Evolutionary conservation across 2,329 filamentous ascomycete species (phyloP).

Genomic region (Pezicula radicicola): DNA sequence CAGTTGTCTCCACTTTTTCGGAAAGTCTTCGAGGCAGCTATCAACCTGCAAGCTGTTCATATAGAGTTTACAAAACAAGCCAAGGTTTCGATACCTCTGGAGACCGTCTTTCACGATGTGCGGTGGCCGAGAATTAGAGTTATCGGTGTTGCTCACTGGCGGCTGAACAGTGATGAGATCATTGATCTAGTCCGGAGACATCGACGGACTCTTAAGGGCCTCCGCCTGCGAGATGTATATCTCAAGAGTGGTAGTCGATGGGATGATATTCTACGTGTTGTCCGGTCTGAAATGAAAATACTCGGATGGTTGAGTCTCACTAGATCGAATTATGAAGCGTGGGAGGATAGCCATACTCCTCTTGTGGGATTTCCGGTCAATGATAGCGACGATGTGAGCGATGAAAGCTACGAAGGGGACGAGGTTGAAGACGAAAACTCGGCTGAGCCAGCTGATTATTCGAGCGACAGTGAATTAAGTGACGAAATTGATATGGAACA

Average conservation of each 20-base stretch:
- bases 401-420: constrained; percentile 30
- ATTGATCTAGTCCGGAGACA: constrained; percentile 54
- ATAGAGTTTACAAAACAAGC: constrained; percentile 58
- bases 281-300: constrained; percentile 53
- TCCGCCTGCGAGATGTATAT: constrained; percentile 58
- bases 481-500: constrained; percentile 29
- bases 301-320: constrained; percentile 62
- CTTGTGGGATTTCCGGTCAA: constrained; percentile 30
- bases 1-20: constrained; percentile 55
- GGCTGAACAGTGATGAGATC: constrained; percentile 57
- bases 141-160: constrained; percentile 65
- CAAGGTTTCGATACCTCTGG: constrained; percentile 54
- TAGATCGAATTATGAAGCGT: constrained; percentile 54
- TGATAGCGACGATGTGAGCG: constrained; percentile 33
- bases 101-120: constrained; percentile 60
- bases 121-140: constrained; percentile 59
- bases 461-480: constrained; percentile 23
- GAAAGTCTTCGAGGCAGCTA: constrained; percentile 54
- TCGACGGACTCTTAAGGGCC: constrained; percentile 50
- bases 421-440: constrained; percentile 20
- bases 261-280: constrained; percentile 54
- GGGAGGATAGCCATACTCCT: constrained; percentile 48
- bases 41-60: constrained; percentile 60
- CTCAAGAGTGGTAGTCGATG: constrained; percentile 57
- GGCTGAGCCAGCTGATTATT: constrained; percentile 10